Evolutionary conservation across 345 rosid genomes (phyloP).

Genomic region (Luvunga scandens): DNA sequence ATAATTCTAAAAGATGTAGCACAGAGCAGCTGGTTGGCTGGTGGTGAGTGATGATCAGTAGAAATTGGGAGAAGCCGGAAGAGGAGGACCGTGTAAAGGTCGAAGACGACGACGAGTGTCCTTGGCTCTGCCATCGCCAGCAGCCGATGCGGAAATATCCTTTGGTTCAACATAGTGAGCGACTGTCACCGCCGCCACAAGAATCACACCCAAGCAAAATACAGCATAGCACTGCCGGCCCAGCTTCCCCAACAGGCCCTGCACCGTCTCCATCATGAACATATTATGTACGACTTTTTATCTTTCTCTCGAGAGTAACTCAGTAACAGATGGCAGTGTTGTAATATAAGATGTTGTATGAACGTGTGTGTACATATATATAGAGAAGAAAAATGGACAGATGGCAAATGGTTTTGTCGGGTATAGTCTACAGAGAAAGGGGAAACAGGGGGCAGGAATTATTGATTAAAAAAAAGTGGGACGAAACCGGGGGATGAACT

Average conservation of each 20-base stretch:
- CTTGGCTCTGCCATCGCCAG: constrained; percentile 3
- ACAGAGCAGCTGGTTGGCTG: too few relatives aligned
- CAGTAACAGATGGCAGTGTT: too few relatives aligned
- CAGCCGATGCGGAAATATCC: not conserved
- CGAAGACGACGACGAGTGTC: constrained; percentile 25
- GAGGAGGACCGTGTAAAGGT: constrained; percentile 22
- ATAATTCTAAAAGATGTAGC: too few relatives aligned
- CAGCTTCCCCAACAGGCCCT: constrained; percentile 27
- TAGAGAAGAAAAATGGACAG: not conserved
- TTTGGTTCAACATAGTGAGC: constrained; percentile 11
- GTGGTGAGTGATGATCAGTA: not conserved
- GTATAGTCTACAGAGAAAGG: not conserved
- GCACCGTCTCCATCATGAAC: constrained; percentile 13
- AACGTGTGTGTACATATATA: too few relatives aligned
- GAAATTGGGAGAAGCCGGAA: not conserved
- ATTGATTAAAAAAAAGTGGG: too few relatives aligned
- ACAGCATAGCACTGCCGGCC: constrained; percentile 38
- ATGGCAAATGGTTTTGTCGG: not conserved
- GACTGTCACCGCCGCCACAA: constrained; percentile 21
- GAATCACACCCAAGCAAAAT: constrained; percentile 25
- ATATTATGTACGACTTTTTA: too few relatives aligned
- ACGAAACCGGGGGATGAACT: constrained; percentile 9
- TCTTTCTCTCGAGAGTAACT: too few relatives aligned
- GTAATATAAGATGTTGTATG: too few relatives aligned
- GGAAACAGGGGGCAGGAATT: constrained; percentile 15